phyloP scores from a whole-genome alignment of 2,329 filamentous ascomycete genomes.

The Fusarium sp. region DNA sequence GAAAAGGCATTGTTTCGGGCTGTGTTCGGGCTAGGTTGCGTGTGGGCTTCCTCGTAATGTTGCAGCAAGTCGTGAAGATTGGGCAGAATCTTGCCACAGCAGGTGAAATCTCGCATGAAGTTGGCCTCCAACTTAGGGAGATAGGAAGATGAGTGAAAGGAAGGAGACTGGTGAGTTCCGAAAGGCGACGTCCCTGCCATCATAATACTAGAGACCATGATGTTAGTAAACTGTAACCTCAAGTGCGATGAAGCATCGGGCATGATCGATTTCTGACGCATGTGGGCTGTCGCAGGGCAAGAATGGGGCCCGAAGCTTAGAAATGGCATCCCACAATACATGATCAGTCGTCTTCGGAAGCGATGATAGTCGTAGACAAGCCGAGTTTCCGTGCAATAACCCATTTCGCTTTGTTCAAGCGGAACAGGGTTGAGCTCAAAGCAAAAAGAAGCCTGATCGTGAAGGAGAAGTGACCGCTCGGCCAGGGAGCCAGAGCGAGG shows the following conservation, averaged over 20 bases:
- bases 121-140: slow-evolving; percentile 95
- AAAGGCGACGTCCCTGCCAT: slow-evolving; percentile 98
- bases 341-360: slow-evolving; percentile 8
- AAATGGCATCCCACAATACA: slow-evolving; percentile 37
- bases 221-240: slow-evolving; percentile 36
- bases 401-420: background rate
- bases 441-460: background rate
- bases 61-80: slow-evolving; percentile 94
- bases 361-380: background rate
- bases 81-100: slow-evolving; percentile 88
- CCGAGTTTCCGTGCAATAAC: background rate
- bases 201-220: slow-evolving; percentile 72
- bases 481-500: slow-evolving; percentile 7
- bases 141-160: slow-evolving; percentile 96
- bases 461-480: background rate
- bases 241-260: background rate
- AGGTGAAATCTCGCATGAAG: slow-evolving; percentile 97
- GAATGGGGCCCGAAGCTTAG: slow-evolving; percentile 30
- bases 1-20: slow-evolving; percentile 53
- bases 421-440: background rate
- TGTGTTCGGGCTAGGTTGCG: slow-evolving; percentile 66
- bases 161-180: slow-evolving; percentile 82
- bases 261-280: slow-evolving; percentile 21
- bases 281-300: slow-evolving; percentile 24
- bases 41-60: slow-evolving; percentile 96